These are phyloP conservation scores for Westerdykella sp. DNA, from an alignment of 2,329 filamentous ascomycete species.

Conservation along the genomic window DNA sequence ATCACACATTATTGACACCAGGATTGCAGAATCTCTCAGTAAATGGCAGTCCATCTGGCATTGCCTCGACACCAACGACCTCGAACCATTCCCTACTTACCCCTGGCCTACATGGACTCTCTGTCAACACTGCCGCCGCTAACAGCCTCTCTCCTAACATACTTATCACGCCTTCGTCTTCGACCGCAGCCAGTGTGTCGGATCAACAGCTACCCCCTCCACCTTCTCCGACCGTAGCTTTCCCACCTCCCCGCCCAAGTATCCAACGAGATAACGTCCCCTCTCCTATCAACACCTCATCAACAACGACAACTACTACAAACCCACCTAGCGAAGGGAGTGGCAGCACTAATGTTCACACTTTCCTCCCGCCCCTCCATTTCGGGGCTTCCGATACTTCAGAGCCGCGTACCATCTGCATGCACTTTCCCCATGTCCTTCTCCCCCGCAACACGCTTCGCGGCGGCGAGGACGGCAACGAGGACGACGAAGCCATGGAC, in stretches of 20 bases:
- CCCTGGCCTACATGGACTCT: too few relatives aligned
- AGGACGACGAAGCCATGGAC: slow-evolving; percentile 1
- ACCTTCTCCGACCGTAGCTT: neutral
- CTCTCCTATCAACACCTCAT: slow-evolving; percentile 5
- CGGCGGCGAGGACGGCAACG: neutral
- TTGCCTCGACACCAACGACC: too few relatives aligned
- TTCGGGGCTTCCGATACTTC: too few relatives aligned
- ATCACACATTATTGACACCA: too few relatives aligned
- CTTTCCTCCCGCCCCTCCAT: too few relatives aligned
- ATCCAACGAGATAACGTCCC: slow-evolving; percentile 13
- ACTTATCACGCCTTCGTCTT: too few relatives aligned
- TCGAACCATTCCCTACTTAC: too few relatives aligned
- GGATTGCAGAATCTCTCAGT: too few relatives aligned
- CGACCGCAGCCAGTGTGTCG: neutral
- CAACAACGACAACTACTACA: neutral
- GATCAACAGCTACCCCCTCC: neutral
- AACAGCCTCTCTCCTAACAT: too few relatives aligned
- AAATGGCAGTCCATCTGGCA: too few relatives aligned
- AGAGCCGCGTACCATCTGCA: slow-evolving; percentile 12
- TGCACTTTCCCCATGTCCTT: slow-evolving; percentile 23
- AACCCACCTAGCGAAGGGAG: too few relatives aligned
- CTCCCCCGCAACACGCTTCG: slow-evolving; percentile 1
- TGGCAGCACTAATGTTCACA: neutral
- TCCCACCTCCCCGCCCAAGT: slow-evolving; percentile 2
- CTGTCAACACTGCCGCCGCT: too few relatives aligned